These are phyloP conservation scores for Ceratocystis huliohia DNA, from an alignment of 2,329 filamentous ascomycete species.

Conservation along the genomic window DNA sequence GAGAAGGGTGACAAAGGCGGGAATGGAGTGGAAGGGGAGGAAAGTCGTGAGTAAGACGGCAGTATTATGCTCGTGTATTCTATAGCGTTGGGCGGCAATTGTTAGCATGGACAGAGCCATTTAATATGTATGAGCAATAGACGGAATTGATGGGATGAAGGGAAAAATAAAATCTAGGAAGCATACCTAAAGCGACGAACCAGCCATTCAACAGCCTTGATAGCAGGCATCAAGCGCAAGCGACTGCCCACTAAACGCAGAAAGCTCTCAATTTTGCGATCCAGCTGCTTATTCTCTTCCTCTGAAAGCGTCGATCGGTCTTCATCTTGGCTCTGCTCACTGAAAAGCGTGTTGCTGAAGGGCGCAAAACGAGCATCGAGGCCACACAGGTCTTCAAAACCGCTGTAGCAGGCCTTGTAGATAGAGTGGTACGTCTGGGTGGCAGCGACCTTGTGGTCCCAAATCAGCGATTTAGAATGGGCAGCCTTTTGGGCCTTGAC, in stretches of 20 bases:
- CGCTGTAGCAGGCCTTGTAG: slow-evolving; percentile 74
- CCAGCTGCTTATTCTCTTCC: slow-evolving; percentile 68
- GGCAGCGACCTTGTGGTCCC: slow-evolving; percentile 71
- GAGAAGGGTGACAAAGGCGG: slow-evolving; percentile 71
- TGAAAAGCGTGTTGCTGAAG: slow-evolving; percentile 74
- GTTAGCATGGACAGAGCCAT: slow-evolving; percentile 4
- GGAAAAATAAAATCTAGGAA: neutral
- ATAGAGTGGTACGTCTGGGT: slow-evolving; percentile 83
- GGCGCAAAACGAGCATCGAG: slow-evolving; percentile 66
- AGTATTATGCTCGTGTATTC: slow-evolving; percentile 86
- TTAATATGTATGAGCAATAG: neutral
- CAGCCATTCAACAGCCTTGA: slow-evolving; percentile 91
- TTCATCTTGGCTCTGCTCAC: slow-evolving; percentile 79
- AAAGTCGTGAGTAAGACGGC: slow-evolving; percentile 68
- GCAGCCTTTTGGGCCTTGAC: slow-evolving; percentile 83
- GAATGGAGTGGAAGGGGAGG: slow-evolving; percentile 79
- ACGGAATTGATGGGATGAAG: neutral
- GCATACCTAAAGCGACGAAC: slow-evolving; percentile 73
- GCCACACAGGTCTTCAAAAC: slow-evolving; percentile 80
- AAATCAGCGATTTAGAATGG: slow-evolving; percentile 90
- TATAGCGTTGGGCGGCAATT: slow-evolving; percentile 29
- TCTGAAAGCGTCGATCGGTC: slow-evolving; percentile 76
- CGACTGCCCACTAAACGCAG: slow-evolving; percentile 65
- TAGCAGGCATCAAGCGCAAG: slow-evolving; percentile 70
- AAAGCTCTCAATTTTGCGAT: slow-evolving; percentile 68